Evolutionary conservation across 192 early-diverging fungal genomes (phyloP), one percentile per base, ranked within the genome.

Genomic region (Linnemannia elongata): DNA sequence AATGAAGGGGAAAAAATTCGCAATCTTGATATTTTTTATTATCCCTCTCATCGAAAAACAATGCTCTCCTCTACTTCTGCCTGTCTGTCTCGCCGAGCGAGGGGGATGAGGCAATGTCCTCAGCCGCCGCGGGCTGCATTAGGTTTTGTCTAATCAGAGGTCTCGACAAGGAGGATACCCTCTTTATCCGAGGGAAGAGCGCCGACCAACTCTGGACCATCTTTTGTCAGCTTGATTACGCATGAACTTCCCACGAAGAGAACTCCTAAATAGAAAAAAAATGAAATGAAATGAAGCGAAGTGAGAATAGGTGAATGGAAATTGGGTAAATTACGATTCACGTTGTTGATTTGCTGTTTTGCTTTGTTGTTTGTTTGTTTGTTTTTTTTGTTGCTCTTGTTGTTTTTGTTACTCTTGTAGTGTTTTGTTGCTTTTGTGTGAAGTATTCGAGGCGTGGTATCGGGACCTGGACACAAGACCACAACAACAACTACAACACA

Each of bases 201-300:
- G 10, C 78, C 83, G 24, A 85, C 20, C 6, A 85, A 42, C 44
- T 72, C 75, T 0, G 83, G 83, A 4, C 83, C 83, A 24, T 66
- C 30, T 13, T 79, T 68, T 15, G 33, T 33, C 6, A 85, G 27
- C 24, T 66, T 79, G 24, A 85, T 52, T 10, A 85, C 83, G 55
- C 83, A 85, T 4, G 83, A 80, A 36, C 83, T 85, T 45, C 83
- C 83, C 35, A 85, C 83, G 66, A 85, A 85, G 24, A 75, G 54
- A n/a, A 13, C 63, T 41, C 78, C 83, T 85, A 60, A 33, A n/a
- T 20, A 60, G 39, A 33, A 66, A 45, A 2, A 6, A 17, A 17
- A 49, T 69, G 13, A 2, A 33, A 52, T n/a, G 33, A 70, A 44
- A 69, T 15, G 57, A 55, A 80, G 27, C n/a, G 27, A 9, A 27